phyloP scores from a whole-genome alignment of 805 yeast species.

The Wickerhamomyces canadensis region DNA sequence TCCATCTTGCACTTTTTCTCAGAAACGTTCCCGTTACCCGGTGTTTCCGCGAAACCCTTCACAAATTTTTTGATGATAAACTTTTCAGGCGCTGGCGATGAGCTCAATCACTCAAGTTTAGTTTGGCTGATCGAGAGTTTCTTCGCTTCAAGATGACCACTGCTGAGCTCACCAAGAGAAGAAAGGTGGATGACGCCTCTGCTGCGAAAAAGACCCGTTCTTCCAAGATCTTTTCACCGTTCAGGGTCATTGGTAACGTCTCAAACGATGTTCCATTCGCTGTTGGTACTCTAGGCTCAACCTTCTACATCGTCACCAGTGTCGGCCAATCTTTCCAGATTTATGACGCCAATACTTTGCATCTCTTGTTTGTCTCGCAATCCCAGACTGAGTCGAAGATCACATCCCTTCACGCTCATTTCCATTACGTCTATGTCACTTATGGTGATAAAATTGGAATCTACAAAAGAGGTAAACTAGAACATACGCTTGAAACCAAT shows the following conservation, averaged over 20 bases:
- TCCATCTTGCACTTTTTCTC: too few relatives aligned
- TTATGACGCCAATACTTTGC: conserved; percentile 84
- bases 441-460: conserved; percentile 69
- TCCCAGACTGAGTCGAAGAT: conserved; percentile 68
- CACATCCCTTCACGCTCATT: conserved; percentile 69
- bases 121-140: not conserved
- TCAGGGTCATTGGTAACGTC: conserved; percentile 87
- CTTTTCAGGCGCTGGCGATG: not conserved
- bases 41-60: too few relatives aligned
- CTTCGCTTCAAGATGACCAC: not conserved
- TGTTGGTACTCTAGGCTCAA: conserved; percentile 79
- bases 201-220: conserved; percentile 12
- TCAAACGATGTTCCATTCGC: conserved; percentile 83
- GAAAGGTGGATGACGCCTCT: conserved; percentile 8
- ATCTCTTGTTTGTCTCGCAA: conserved; percentile 79
- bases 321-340: conserved; percentile 91
- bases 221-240: conserved; percentile 76
- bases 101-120: not conserved
- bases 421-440: conserved; percentile 78
- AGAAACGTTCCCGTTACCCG: too few relatives aligned
- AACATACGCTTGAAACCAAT: conserved; percentile 32
- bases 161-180: conserved; percentile 13
- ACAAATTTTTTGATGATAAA: not conserved
- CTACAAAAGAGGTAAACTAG: conserved; percentile 73
- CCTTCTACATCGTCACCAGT: conserved; percentile 82